phyloP scores from a whole-genome alignment of 371 early-diverging fungal genomes.

The Mucor circinelloides region DNA sequence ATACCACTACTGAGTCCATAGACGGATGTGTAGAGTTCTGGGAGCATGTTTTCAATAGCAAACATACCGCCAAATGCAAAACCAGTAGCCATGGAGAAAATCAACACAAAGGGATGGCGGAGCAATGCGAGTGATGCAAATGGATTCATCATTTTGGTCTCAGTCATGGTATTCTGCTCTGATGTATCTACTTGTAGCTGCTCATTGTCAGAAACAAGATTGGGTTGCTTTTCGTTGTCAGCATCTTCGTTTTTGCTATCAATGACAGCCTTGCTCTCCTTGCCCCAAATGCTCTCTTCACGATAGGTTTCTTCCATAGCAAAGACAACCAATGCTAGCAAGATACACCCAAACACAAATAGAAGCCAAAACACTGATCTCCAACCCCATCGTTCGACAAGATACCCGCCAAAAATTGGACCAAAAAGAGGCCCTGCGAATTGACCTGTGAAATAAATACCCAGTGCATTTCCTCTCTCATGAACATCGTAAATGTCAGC shows the following conservation, averaged over 20 bases:
- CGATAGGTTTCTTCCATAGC: conserved; percentile 77
- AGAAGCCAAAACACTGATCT: conserved; percentile 44
- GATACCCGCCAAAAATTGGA: conserved; percentile 45
- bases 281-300: conserved; percentile 40
- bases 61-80: conserved; percentile 63
- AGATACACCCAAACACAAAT: conserved; percentile 31
- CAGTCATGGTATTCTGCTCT: conserved; percentile 21
- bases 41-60: conserved; percentile 54
- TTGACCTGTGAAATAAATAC: conserved; percentile 58
- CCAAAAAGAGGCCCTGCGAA: conserved; percentile 51
- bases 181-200: background rate
- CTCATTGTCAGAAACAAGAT: background rate
- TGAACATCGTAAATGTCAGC: conserved; percentile 50
- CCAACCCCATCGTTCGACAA: conserved; percentile 51
- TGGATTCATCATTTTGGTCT: conserved; percentile 36
- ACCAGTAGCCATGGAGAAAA: conserved; percentile 56
- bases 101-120: conserved; percentile 55
- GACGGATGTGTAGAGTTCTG: conserved; percentile 31
- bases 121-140: conserved; percentile 44
- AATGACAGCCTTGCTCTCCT: conserved; percentile 9
- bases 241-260: background rate
- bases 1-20: conserved; percentile 41
- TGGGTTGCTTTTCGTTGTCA: background rate
- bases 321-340: conserved; percentile 38
- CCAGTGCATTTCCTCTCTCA: conserved; percentile 50